phyloP scores from a whole-genome alignment of 83 land plant genomes.

The Diphasiastrum complanatum region DNA sequence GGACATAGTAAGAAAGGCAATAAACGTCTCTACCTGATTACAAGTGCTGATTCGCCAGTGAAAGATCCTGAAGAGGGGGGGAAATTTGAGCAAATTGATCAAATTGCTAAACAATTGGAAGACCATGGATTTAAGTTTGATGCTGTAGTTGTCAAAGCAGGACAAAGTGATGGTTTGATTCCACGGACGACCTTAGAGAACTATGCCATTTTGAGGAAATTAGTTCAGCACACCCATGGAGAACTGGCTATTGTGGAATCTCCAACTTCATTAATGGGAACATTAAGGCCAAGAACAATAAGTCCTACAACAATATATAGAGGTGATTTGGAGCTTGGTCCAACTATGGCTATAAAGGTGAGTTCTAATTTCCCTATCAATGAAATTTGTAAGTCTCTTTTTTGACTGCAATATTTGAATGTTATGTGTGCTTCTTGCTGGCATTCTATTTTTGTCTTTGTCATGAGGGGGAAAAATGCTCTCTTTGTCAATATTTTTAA shows the following conservation, averaged over 20 bases:
- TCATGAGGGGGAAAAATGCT: too few species aligned
- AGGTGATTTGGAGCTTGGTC: conserved; percentile 80
- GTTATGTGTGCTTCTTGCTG: too few species aligned
- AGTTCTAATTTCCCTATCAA: conserved; percentile 14
- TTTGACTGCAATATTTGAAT: neutral
- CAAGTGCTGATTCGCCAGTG: conserved; percentile 53
- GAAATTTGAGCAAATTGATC: conserved; percentile 69
- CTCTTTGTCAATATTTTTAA: too few species aligned
- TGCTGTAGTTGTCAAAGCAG: conserved; percentile 46
- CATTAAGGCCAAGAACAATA: conserved; percentile 64
- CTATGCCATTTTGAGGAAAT: conserved; percentile 45
- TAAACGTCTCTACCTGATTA: conserved; percentile 69
- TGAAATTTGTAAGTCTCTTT: neutral
- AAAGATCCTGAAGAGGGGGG: conserved; percentile 81
- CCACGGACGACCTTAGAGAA: conserved; percentile 42
- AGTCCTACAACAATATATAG: conserved; percentile 74
- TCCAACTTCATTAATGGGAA: conserved; percentile 59
- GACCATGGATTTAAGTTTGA: conserved; percentile 72
- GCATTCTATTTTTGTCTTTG: too few species aligned
- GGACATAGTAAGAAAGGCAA: conserved; percentile 61
- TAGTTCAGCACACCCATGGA: conserved; percentile 46
- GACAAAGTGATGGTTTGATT: neutral
- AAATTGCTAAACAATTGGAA: conserved; percentile 55
- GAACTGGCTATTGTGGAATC: conserved; percentile 51
- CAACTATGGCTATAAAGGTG: conserved; percentile 76